A percentile compares a stretch with the other conserved stretches of the same genome.
These are phyloP conservation scores for Umbelopsis isabellina DNA, from an alignment of 192 early-diverging fungal genomes.

Conservation along the genomic window DNA sequence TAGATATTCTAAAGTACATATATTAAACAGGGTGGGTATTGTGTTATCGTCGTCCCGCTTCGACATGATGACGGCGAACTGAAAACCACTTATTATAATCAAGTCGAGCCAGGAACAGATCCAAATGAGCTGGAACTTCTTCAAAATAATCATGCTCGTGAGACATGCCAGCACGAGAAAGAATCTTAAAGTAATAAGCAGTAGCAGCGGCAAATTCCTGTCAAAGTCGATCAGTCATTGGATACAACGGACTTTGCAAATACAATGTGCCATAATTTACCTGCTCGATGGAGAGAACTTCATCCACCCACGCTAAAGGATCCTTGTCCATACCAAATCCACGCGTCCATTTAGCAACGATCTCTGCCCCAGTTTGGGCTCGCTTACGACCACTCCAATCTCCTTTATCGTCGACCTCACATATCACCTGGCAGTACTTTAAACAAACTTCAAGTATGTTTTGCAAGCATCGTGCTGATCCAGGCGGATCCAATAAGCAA, in stretches of 20 bases:
- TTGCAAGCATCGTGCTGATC: constrained; percentile 29
- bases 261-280: constrained; percentile 20
- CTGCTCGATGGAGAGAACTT: constrained; percentile 27
- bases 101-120: constrained; percentile 41
- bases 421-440: constrained; percentile 32
- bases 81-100: constrained; percentile 50
- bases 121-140: constrained; percentile 33
- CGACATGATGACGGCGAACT: not conserved
- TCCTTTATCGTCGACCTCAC: constrained; percentile 24
- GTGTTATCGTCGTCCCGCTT: not conserved
- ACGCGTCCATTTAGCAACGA: constrained; percentile 32
- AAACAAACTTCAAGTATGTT: constrained; percentile 29
- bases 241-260: not conserved
- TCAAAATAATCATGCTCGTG: constrained; percentile 32
- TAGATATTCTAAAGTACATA: too few relatives aligned
- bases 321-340: constrained; percentile 3
- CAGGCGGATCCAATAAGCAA: constrained; percentile 37
- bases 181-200: constrained; percentile 27
- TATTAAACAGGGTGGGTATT: too few relatives aligned
- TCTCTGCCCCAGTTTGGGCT: constrained; percentile 26
- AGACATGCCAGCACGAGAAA: constrained; percentile 32
- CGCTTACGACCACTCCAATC: constrained; percentile 20
- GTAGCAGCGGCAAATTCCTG: constrained; percentile 38
- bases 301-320: constrained; percentile 21
- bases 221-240: not conserved